Evolutionary conservation across 345 rosid genomes (phyloP), one percentile per base, ranked within the genome.

Genomic region (Odontarrhena argentea): DNA sequence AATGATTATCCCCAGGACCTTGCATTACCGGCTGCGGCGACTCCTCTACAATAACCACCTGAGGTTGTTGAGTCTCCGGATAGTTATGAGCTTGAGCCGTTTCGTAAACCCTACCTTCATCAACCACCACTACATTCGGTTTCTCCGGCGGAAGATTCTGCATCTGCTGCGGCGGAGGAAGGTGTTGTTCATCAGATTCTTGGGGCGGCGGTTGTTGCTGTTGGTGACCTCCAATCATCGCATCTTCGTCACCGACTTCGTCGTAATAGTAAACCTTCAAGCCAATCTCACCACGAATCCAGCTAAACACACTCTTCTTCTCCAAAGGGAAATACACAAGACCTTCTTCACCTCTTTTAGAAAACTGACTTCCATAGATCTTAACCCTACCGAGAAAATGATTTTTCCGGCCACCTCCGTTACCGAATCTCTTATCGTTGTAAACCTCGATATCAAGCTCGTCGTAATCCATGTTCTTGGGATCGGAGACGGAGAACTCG

Each of bases 261-360:
- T 93, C 98, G 68, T 79, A 90, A 48, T 90, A 86, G 71, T 79
- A 93, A 72, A 90, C 84, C 68, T 74, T 82, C 2, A 93, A 72
- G 9, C 97, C 97, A 67, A 93, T 83, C 82, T 88, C 96, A 7
- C 98, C 98, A 42, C 86, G 77, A 61, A 93, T 79, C 94, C 97
- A 93, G 76, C 96, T 88, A 55, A 93, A 90, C 0, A 93, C 96
- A 60, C 94, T 93, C 79, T 90, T 93, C 80, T 84, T 93, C 82
- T 93, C 98, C 70, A 93, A 67, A 4, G 85, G 80, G 62, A 75
- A 82, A 71, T 93, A 93, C 26, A 88, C 80, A 54, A 93, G 70
- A 6, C 96, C 96, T 74, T 88, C 96, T 8, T 90, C 87, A 0
- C 98, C 97, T 57, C 82, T 70, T 59, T 28, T 76, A 1, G 87